Conservation (phyloP, 2,329 filamentous ascomycete genomes). For the Penicillium sp. region DNA sequence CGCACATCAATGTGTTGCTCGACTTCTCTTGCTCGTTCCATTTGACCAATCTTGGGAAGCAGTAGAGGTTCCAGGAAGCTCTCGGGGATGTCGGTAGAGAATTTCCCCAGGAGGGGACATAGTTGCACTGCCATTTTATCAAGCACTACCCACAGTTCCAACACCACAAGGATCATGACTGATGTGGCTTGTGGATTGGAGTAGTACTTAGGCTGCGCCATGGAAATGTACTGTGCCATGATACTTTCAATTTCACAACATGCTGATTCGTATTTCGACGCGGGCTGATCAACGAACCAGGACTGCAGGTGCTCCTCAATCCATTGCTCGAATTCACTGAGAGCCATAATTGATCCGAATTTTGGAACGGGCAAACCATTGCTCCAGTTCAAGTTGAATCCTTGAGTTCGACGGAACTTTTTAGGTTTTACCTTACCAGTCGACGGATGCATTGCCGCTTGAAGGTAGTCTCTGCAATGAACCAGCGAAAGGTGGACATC, state of each 20-base stretch:
- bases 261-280: background rate
- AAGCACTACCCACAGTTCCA: background rate
- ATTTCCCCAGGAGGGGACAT: background rate
- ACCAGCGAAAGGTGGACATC: background rate
- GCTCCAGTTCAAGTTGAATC: background rate
- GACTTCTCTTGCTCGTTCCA: no score
- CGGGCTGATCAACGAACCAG: background rate
- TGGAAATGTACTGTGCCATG: background rate
- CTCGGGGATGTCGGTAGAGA: no score
- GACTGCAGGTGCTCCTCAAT: background rate
- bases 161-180: background rate
- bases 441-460: background rate
- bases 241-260: background rate
- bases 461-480: background rate
- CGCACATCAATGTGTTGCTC: no score
- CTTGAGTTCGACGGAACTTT: background rate
- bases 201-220: background rate
- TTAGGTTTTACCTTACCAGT: background rate
- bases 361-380: background rate
- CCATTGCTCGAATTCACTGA: background rate
- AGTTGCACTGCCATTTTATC: background rate
- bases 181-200: background rate
- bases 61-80: no score
- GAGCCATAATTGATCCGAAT: background rate
- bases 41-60: no score